Percentiles rank a stretch among this genome's conserved stretches.
Evolutionary conservation across 495 filamentous ascomycete genomes (phyloP).

Genomic region (Niebla homalea): DNA sequence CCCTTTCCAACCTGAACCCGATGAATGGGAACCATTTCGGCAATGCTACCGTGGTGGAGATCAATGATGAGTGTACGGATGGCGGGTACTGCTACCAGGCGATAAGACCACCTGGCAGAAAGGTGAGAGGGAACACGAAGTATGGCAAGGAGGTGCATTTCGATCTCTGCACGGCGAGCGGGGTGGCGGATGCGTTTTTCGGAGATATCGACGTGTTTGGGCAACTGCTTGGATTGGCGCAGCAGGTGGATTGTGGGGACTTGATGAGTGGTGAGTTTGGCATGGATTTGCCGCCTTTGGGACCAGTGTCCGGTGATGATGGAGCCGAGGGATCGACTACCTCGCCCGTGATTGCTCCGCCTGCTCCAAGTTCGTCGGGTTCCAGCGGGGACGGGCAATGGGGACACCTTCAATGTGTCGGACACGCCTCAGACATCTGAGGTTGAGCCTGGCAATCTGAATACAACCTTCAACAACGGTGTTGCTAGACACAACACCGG

Average conservation of each 20-base stretch:
- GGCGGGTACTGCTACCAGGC: constrained; percentile 6
- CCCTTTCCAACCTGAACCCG: not conserved
- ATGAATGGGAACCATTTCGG: not conserved
- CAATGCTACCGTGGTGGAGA: constrained; percentile 2
- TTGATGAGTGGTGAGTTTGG: constrained; percentile 6
- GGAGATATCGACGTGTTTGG: constrained; percentile 1
- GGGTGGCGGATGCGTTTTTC: constrained; percentile 11
- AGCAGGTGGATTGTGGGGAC: constrained; percentile 3
- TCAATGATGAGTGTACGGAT: constrained; percentile 12
- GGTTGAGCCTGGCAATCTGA: too few relatives aligned
- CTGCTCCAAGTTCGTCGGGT: too few relatives aligned
- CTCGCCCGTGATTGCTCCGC: too few relatives aligned
- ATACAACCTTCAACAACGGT: too few relatives aligned
- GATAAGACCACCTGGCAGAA: not conserved
- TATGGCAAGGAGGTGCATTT: constrained; percentile 11
- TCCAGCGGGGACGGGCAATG: too few relatives aligned
- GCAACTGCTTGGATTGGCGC: constrained; percentile 9
- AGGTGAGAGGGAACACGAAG: constrained; percentile 1
- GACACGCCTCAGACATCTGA: too few relatives aligned
- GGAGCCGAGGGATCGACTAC: too few relatives aligned
- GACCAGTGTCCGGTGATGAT: too few relatives aligned
- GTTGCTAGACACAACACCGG: too few relatives aligned
- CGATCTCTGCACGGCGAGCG: constrained; percentile 5
- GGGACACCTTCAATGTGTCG: too few relatives aligned
- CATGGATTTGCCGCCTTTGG: too few relatives aligned